Percentiles rank a stretch among this genome's conserved stretches.
Evolutionary conservation across 192 early-diverging fungal genomes (phyloP).

Genomic region (Dispira simplex): DNA sequence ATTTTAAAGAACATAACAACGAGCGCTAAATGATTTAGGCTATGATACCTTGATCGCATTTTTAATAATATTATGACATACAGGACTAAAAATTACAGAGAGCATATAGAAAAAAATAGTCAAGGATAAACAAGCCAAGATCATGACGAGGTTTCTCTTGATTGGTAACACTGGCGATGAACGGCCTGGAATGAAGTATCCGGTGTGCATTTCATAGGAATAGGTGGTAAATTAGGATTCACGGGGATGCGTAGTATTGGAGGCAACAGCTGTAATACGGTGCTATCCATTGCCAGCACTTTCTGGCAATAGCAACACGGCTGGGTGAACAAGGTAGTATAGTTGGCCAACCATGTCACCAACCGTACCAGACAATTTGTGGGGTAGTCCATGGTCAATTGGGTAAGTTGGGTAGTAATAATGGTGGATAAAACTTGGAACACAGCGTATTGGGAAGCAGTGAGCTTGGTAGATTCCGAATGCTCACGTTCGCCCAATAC

Average conservation of each 20-base stretch:
- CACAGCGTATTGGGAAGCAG: no score
- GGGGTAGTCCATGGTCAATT: no score
- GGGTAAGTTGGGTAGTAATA: no score
- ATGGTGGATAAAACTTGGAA: no score
- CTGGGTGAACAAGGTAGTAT: neutral
- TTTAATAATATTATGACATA: no score
- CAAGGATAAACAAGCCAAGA: neutral
- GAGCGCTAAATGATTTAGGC: no score
- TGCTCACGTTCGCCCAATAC: no score
- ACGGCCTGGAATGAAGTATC: neutral
- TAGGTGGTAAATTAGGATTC: neutral
- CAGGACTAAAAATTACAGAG: neutral
- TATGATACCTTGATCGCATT: no score
- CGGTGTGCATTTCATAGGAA: neutral
- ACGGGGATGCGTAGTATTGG: neutral
- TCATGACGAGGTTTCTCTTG: neutral
- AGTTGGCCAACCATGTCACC: neutral
- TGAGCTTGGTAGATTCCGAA: no score
- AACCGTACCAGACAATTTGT: neutral
- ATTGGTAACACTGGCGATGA: neutral
- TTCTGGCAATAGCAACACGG: neutral
- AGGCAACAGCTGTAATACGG: neutral
- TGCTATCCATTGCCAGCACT: neutral
- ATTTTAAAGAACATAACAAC: no score
- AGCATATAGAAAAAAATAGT: neutral